phyloP scores from a whole-genome alignment of 2,329 filamentous ascomycete species.

The Arachnomyces sp. region DNA sequence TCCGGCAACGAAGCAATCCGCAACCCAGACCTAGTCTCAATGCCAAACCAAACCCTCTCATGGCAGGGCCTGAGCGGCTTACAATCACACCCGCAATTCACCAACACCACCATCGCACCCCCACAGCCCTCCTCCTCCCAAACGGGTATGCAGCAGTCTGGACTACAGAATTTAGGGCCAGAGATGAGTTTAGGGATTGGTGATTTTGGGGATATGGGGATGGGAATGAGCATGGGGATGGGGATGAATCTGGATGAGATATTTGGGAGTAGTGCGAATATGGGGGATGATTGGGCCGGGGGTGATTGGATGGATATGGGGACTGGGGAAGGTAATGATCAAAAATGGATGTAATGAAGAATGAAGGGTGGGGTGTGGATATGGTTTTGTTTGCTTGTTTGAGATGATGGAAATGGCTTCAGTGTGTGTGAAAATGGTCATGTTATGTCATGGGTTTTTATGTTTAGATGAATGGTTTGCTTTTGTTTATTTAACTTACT shows the following conservation, averaged over 20 bases:
- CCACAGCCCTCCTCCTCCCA: neutral
- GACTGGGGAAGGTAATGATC: no score
- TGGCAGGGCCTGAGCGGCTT: conserved; percentile 29
- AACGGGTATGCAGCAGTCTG: neutral
- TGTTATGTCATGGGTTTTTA: neutral
- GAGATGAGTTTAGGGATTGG: conserved; percentile 11
- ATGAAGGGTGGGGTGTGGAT: no score
- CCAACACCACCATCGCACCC: neutral
- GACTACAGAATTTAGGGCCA: conserved; percentile 15
- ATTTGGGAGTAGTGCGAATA: conserved; percentile 27
- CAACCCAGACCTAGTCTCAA: conserved; percentile 34
- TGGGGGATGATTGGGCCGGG: no score
- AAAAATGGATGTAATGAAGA: neutral
- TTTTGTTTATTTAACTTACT: no score
- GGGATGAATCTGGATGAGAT: conserved; percentile 33
- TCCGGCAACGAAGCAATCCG: conserved; percentile 24
- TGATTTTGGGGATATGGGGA: conserved; percentile 15
- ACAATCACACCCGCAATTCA: neutral
- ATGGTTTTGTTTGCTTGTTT: no score
- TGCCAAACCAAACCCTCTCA: conserved; percentile 33
- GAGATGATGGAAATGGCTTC: conserved; percentile 21
- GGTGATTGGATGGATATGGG: no score
- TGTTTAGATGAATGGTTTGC: neutral
- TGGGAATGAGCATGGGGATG: conserved; percentile 22
- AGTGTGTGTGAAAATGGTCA: neutral